phyloP scores from a whole-genome alignment of 768 basidiomycete species.

The Pleurotus ostreatus region DNA sequence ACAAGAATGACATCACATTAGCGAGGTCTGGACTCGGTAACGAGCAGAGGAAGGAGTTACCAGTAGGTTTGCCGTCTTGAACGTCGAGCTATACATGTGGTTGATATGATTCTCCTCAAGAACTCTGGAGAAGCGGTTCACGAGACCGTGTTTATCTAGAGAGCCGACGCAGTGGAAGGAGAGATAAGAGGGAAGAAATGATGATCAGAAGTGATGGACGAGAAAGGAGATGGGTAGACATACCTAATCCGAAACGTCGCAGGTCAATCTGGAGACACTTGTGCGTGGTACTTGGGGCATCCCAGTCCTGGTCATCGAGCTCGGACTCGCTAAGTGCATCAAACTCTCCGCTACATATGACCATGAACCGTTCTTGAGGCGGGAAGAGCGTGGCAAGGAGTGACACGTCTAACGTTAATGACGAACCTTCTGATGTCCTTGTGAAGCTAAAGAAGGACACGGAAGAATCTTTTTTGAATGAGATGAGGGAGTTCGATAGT shows the following conservation, averaged over 20 bases:
- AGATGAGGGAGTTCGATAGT: background rate
- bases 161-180: slow-evolving; percentile 6
- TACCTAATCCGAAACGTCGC: slow-evolving; percentile 66
- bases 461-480: background rate
- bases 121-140: slow-evolving; percentile 71
- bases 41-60: slow-evolving; percentile 30
- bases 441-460: slow-evolving; percentile 83
- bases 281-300: slow-evolving; percentile 35
- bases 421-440: slow-evolving; percentile 71
- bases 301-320: slow-evolving; percentile 36
- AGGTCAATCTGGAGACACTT: slow-evolving; percentile 78
- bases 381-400: slow-evolving; percentile 70
- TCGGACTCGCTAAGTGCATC: slow-evolving; percentile 40
- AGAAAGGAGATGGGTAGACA: slow-evolving; percentile 16
- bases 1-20: slow-evolving; percentile 5
- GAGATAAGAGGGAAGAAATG: background rate
- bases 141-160: slow-evolving; percentile 73
- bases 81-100: slow-evolving; percentile 84
- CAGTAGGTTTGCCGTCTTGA: slow-evolving; percentile 76
- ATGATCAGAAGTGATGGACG: slow-evolving; percentile 1
- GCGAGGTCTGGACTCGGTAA: background rate
- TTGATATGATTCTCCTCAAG: slow-evolving; percentile 72
- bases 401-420: slow-evolving; percentile 67
- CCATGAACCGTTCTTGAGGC: slow-evolving; percentile 65
- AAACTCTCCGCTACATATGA: slow-evolving; percentile 68